Evolutionary conservation across 768 basidiomycete genomes (phyloP), one percentile per base, ranked within the genome.

Genomic region (Amanita brunnescens): DNA sequence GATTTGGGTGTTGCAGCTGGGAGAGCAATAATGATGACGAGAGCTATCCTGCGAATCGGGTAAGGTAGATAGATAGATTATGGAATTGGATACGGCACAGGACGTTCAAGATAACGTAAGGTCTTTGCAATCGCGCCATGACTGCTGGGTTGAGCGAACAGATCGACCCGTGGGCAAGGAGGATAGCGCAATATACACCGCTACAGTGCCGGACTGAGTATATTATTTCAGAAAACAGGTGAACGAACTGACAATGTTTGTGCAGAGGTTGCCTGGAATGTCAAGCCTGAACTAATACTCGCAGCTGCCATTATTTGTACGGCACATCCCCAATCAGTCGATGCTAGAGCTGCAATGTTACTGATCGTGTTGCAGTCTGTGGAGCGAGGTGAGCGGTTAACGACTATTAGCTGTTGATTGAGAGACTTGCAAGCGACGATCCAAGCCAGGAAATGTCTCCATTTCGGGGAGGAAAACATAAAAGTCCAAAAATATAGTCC

Each of bases 51-150:
- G 20, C 14, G 30, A 29, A 7, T 29, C 5, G 26, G 26, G 7
- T 29, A 29, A 29, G 34, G 32, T 26, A 2, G 18, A n/a, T n/a
- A n/a, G n/a, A n/a, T n/a, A n/a, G n/a, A n/a, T n/a, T n/a, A 40
- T 23, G 20, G 2, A 21, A 16, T 6, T 8, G 18, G 14, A 30
- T 14, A 68, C 83, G n/a, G 52, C 62, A 83, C 82, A 78, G 47
- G 23, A 88, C 64, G 59, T 90, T 90, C 35, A 90, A 69, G 16
- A 78, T 55, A 16, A 88, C 77, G 57, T 85, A 90, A 7, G 85
- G 63, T n/a, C 74, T 81, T 61, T 91, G 88, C 12, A 90, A 58
- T 23, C 85, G 72, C 1, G 87, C 87, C 13, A 91, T 70, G 29
- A 82, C 46, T 8, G 70, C 62, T 2, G 87, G 87, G 14, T 78